A percentile compares a stretch with the other conserved stretches of the same genome.
These are phyloP conservation scores for Danielia reshetovae DNA, from an alignment of 805 yeast genomes.

Conservation along the genomic window DNA sequence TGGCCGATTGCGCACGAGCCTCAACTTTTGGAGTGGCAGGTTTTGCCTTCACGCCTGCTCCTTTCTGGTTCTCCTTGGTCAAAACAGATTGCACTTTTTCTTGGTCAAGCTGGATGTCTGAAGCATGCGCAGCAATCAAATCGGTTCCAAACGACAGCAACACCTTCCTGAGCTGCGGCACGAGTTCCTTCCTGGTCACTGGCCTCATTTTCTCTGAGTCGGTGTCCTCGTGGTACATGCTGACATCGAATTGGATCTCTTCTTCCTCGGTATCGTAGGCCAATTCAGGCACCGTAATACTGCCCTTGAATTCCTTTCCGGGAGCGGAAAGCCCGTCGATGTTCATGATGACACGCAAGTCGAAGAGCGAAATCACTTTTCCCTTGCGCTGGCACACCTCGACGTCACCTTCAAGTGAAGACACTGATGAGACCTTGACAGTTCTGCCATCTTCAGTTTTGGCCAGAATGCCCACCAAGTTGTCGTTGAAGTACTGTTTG, in stretches of 20 bases:
- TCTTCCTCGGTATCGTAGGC: slow-evolving; percentile 87
- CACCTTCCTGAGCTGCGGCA: slow-evolving; percentile 64
- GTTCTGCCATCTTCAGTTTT: slow-evolving; percentile 23
- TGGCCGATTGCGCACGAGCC: slow-evolving; percentile 2
- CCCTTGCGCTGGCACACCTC: slow-evolving; percentile 98
- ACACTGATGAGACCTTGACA: slow-evolving; percentile 42
- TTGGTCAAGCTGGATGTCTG: slow-evolving; percentile 77
- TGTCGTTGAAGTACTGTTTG: slow-evolving; percentile 63
- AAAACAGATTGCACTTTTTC: slow-evolving; percentile 37
- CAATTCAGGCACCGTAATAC: slow-evolving; percentile 82
- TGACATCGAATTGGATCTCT: slow-evolving; percentile 80
- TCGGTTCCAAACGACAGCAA: slow-evolving; percentile 72
- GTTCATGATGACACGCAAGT: slow-evolving; percentile 62
- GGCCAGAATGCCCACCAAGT: slow-evolving; percentile 49
- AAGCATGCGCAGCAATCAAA: slow-evolving; percentile 69
- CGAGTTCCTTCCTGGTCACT: slow-evolving; percentile 44
- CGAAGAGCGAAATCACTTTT: slow-evolving; percentile 88
- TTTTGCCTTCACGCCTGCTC: slow-evolving; percentile 38
- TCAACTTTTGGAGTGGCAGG: slow-evolving; percentile 8
- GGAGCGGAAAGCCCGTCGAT: slow-evolving; percentile 41
- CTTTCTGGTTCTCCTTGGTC: slow-evolving; percentile 47
- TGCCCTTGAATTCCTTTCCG: slow-evolving; percentile 51
- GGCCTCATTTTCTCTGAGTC: slow-evolving; percentile 50
- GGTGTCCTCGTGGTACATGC: slow-evolving; percentile 53
- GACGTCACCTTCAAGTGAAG: slow-evolving; percentile 86